Evolutionary conservation across 176 grass and related monocot species (phyloP).

Genomic region (Bolboschoenus planiculmis): DNA sequence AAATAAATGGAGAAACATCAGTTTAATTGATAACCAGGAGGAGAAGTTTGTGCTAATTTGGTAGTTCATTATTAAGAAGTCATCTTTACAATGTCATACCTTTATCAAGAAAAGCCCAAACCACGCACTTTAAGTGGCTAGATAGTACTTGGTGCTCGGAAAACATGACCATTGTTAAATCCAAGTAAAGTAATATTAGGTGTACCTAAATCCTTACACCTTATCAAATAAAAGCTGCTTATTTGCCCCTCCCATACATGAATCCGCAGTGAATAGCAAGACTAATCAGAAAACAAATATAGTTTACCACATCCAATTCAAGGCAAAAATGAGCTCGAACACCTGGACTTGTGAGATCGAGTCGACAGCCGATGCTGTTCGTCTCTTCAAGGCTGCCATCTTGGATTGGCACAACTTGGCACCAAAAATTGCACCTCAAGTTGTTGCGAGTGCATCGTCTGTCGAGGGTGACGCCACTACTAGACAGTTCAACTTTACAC

Average conservation of each 20-base stretch:
- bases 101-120: neutral
- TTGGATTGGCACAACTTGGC: constrained; percentile 68
- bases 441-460: constrained; percentile 35
- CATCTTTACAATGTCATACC: neutral
- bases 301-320: neutral
- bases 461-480: constrained; percentile 33
- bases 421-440: constrained; percentile 44
- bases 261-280: neutral
- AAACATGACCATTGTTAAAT: neutral
- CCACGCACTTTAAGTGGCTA: neutral
- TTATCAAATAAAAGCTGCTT: neutral
- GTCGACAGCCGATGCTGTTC: constrained; percentile 28
- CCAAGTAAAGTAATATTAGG: neutral
- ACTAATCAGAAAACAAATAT: neutral
- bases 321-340: neutral
- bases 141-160: neutral
- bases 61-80: neutral
- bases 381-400: constrained; percentile 58
- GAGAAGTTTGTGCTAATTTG: too few relatives aligned
- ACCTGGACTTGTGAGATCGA: constrained; percentile 47
- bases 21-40: neutral
- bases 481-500: constrained; percentile 72
- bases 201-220: neutral
- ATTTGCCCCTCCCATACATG: neutral
- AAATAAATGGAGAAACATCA: neutral